Percentiles rank a stretch among this genome's conserved stretches.
Conservation (phyloP, 768 basidiomycete genomes). For the Dioszegia crocea region DNA sequence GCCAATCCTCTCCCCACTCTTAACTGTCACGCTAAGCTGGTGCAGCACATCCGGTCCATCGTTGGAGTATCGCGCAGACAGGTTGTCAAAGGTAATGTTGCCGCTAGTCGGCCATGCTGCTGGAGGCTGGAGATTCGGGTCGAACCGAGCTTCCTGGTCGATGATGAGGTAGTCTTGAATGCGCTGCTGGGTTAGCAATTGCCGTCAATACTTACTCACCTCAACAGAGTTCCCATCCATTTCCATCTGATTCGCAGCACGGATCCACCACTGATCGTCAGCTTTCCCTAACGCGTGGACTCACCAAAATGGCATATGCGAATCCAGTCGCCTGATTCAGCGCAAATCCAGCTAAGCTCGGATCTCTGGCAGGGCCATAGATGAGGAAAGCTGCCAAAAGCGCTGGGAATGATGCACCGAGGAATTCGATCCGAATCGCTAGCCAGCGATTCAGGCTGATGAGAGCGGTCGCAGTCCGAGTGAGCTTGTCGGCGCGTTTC, state of each 20-base stretch:
- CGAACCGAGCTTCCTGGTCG: slow-evolving; percentile 57
- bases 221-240: slow-evolving; percentile 51
- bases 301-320: slow-evolving; percentile 37
- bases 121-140: slow-evolving; percentile 55
- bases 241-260: slow-evolving; percentile 48
- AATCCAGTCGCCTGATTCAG: slow-evolving; percentile 48
- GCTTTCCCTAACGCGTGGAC: not conserved
- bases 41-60: slow-evolving; percentile 62
- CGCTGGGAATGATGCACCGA: slow-evolving; percentile 60
- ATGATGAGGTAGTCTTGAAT: slow-evolving; percentile 59
- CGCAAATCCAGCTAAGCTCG: slow-evolving; percentile 47
- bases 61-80: slow-evolving; percentile 58
- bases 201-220: slow-evolving; percentile 6
- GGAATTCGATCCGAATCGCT: slow-evolving; percentile 57
- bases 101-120: slow-evolving; percentile 66
- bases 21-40: slow-evolving; percentile 59
- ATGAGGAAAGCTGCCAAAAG: slow-evolving; percentile 60
- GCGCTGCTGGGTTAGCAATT: slow-evolving; percentile 51
- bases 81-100: slow-evolving; percentile 55
- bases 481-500: slow-evolving; percentile 57
- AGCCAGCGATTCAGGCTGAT: slow-evolving; percentile 52
- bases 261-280: slow-evolving; percentile 39
- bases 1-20: slow-evolving; percentile 61
- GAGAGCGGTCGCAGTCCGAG: slow-evolving; percentile 27
- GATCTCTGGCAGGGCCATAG: slow-evolving; percentile 50